A percentile compares a stretch with the other conserved stretches of the same genome.
phyloP scores from a whole-genome alignment of 2,329 filamentous ascomycete genomes.

The Colletotrichum acutatum region DNA sequence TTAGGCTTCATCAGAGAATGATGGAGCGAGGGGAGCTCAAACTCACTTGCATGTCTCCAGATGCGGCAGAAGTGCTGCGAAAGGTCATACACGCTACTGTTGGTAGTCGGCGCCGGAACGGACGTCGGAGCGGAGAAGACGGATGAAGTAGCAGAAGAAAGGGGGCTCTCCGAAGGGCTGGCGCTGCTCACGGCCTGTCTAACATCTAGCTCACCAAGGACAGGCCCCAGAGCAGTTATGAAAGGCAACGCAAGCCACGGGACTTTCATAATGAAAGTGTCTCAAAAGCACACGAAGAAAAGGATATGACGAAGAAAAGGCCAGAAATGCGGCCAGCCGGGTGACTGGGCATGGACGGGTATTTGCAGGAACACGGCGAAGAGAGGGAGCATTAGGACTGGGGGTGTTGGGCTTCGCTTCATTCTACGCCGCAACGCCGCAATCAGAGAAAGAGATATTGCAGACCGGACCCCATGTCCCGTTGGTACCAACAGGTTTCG shows the following conservation, averaged over 20 bases:
- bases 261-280: not conserved
- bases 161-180: too few relatives aligned
- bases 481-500: not conserved
- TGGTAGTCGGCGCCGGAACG: constrained; percentile 11
- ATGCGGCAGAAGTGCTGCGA: constrained; percentile 22
- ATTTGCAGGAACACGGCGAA: constrained; percentile 18
- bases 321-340: not conserved
- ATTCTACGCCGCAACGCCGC: not conserved
- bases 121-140: constrained; percentile 24
- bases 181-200: not conserved
- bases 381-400: not conserved
- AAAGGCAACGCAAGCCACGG: not conserved
- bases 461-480: not conserved
- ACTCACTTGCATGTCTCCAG: constrained; percentile 24
- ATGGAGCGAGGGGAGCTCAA: not conserved
- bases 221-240: not conserved
- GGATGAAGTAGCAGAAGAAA: not conserved
- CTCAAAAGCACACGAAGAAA: not conserved
- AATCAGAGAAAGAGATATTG: not conserved
- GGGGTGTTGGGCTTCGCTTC: not conserved
- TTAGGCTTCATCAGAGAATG: not conserved
- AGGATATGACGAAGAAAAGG: not conserved
- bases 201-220: not conserved
- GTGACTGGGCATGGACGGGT: not conserved
- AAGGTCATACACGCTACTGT: constrained; percentile 21